Evolutionary conservation across 169 alveolate species (phyloP).

Genomic region (Amoebophrya sp.): DNA sequence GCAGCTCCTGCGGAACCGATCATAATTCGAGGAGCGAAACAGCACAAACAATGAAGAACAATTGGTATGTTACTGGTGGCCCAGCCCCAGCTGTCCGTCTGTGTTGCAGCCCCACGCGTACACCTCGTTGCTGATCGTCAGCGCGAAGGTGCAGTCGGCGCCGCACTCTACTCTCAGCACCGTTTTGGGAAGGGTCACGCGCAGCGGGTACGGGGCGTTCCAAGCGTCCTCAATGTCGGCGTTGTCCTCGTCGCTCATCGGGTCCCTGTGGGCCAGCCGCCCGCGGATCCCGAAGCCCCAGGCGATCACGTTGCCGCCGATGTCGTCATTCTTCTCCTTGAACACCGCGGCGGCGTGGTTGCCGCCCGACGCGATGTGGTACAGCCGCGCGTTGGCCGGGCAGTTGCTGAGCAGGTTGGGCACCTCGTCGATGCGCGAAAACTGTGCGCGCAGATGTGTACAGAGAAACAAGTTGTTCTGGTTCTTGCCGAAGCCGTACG

Average conservation of each 20-base stretch:
- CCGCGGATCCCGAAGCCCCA: not conserved
- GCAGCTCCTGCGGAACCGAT: too few species aligned
- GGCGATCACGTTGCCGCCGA: not conserved
- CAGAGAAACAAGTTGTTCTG: not conserved
- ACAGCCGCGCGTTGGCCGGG: too few species aligned
- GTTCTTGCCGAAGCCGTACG: not conserved
- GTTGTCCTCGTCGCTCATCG: not conserved
- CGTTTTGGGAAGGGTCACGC: not conserved
- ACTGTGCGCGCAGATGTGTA: too few species aligned
- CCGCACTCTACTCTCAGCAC: not conserved
- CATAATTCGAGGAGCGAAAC: too few species aligned
- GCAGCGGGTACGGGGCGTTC: not conserved
- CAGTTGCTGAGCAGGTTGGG: not conserved
- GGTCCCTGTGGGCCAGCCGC: not conserved
- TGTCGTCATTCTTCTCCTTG: not conserved
- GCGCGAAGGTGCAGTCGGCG: not conserved
- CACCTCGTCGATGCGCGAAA: too few species aligned
- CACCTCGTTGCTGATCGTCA: not conserved
- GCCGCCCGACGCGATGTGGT: not conserved
- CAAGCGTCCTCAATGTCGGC: not conserved
- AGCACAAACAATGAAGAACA: too few species aligned
- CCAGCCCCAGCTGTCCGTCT: not conserved
- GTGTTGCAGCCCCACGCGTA: not conserved
- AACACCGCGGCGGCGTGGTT: not conserved
- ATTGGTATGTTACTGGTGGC: not conserved